These are phyloP conservation scores for Fusarium newnesense DNA, from an alignment of 2,329 filamentous ascomycete genomes.

Conservation along the genomic window DNA sequence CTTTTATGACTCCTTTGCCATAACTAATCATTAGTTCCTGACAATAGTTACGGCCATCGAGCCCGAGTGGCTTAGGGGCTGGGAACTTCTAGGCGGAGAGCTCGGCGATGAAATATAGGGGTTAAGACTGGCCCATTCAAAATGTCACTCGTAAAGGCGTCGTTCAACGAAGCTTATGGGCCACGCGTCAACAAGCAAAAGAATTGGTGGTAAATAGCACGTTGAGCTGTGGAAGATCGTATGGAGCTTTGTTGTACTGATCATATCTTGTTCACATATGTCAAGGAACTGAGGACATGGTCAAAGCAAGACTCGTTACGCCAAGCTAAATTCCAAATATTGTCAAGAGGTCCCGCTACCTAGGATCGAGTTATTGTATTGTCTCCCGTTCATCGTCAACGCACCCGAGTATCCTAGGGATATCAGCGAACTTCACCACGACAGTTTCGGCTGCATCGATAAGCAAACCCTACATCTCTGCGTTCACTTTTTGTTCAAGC, in stretches of 20 bases:
- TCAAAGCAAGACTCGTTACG: too few species aligned
- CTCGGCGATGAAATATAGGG: background rate
- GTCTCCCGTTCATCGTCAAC: too few species aligned
- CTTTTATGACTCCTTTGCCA: constrained; percentile 66
- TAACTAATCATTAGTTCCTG: background rate
- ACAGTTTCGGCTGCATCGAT: too few species aligned
- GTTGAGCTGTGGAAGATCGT: background rate
- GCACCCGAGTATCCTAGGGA: too few species aligned
- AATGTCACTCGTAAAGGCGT: background rate
- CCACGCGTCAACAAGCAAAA: background rate
- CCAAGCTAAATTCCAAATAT: too few species aligned
- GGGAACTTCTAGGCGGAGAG: background rate
- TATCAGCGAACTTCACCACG: too few species aligned
- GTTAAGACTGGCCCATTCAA: background rate
- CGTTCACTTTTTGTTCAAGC: too few species aligned
- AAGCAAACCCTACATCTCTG: too few species aligned
- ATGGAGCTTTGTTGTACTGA: background rate
- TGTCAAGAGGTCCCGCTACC: too few species aligned
- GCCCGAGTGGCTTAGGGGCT: background rate
- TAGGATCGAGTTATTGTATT: too few species aligned
- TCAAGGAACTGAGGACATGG: background rate
- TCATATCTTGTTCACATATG: background rate
- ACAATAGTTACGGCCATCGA: background rate
- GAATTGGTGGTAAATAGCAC: background rate
- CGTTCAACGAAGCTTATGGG: background rate